Evolutionary conservation across 108 stramenopile genomes (phyloP).

Genomic region (Fragilariopsis cylindrus): DNA sequence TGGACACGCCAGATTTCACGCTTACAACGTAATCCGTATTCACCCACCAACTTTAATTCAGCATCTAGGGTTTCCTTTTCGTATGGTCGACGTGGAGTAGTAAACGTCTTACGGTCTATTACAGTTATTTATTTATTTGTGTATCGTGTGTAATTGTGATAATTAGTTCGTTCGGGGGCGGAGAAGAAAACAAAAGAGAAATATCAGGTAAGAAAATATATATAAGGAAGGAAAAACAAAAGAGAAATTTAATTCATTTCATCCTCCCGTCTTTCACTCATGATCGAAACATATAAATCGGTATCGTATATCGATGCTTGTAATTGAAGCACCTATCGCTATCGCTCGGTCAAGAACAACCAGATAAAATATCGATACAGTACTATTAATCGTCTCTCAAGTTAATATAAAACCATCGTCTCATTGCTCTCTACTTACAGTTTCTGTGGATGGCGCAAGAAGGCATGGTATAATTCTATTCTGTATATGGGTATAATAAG

Average conservation of each 20-base stretch:
- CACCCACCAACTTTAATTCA: slow-evolving; percentile 97
- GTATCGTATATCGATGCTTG: not conserved
- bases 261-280: not conserved
- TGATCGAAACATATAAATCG: not conserved
- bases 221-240: slow-evolving; percentile 5
- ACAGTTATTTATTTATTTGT: not conserved
- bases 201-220: not conserved
- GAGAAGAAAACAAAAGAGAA: no score
- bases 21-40: slow-evolving; percentile 99
- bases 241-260: not conserved
- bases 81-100: slow-evolving; percentile 99
- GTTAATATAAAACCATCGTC: not conserved
- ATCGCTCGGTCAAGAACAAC: not conserved
- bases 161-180: not conserved
- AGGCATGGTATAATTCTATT: slow-evolving; percentile 41
- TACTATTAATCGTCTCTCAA: not conserved
- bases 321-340: not conserved
- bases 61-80: slow-evolving; percentile 99
- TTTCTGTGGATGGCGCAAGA: slow-evolving; percentile 62
- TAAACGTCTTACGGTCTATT: slow-evolving; percentile 94
- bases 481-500: no score
- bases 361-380: slow-evolving; percentile 1
- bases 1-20: slow-evolving; percentile 99
- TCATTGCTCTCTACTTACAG: slow-evolving; percentile 45
- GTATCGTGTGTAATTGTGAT: not conserved